Evolutionary conservation across 1,284 basidiomycete species (phyloP), one percentile per base, ranked within the genome.

Genomic region (Puccinia hordei): DNA sequence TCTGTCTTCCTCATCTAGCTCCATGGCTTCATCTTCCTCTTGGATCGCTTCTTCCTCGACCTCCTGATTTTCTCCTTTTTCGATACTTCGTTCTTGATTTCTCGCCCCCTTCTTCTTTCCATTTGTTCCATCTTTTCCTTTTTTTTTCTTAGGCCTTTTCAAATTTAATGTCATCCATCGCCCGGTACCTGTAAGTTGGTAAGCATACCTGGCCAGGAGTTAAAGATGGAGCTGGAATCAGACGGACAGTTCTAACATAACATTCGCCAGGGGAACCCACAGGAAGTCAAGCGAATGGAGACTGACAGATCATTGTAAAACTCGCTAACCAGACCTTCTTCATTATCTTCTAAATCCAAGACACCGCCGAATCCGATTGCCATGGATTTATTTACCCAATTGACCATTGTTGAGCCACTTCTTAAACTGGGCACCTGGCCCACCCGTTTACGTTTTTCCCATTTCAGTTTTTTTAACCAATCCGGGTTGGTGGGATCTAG

Each of bases 311-410:
- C 76, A 82, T 93, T 93, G 87, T 91, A 92, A 84, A 95, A 95
- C 0, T 91, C 88, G 82, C 91, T 93, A 81, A 94, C 92, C 83
- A 98, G 86, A 0, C 90, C 91, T 85, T 97, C 95, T 85, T 97
- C 95, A 81, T 90, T 89, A 38, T 89, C 90, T 84, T 97, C 95
- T 81, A 94, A 92, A 83, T 98, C 95, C 8, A 91, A 92, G 0
- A 97, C 95, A 6, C 95, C 95, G 17, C 94, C 95, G 84, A 97
- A 98, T 72, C 95, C 86, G 0, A 97, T 88, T 0, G 93, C 94
- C 83, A 90, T 91, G 35, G 87, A 63, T 68, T 86, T 84, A 59
- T 83, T 82, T n/a, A 86, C 83, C 94, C 93, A 95, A 0, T 91
- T 85, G 0, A 92, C 87, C 93, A 95, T 95, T 2, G 93, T 94